Conservation (phyloP, 148 eudicot species). For the Rhododendron henanense region DNA sequence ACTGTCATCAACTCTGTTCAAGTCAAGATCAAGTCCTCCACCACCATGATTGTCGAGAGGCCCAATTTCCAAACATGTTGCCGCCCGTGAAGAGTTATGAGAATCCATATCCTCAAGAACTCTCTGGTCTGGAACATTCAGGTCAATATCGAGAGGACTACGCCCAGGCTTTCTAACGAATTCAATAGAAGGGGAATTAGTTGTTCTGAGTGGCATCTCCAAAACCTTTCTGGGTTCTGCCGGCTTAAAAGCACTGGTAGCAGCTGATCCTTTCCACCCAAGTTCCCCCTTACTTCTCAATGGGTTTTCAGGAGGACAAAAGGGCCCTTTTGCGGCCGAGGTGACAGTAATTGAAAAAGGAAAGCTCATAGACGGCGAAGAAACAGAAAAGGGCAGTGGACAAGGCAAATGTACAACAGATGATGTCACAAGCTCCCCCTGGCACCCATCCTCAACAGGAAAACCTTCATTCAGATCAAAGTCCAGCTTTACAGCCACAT, state of each 20-base stretch:
- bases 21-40: conserved; percentile 72
- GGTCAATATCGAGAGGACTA: conserved; percentile 63
- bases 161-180: conserved; percentile 42
- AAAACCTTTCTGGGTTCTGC: conserved; percentile 71
- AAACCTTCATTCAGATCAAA: conserved; percentile 41
- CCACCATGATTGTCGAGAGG: conserved; percentile 26
- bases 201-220: conserved; percentile 30
- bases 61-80: conserved; percentile 16
- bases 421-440: conserved; percentile 15
- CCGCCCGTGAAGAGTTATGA: conserved; percentile 26
- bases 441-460: conserved; percentile 24
- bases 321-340: conserved; percentile 69
- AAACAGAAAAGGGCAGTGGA: conserved; percentile 23
- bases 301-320: conserved; percentile 61
- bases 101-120: conserved; percentile 43
- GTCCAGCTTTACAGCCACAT: conserved; percentile 21
- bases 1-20: conserved; percentile 69
- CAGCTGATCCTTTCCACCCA: conserved; percentile 93
- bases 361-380: conserved; percentile 13
- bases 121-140: conserved; percentile 83
- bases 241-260: conserved; percentile 93
- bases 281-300: conserved; percentile 57
- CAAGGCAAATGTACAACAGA: conserved; percentile 15
- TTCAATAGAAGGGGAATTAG: conserved; percentile 24
- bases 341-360: conserved; percentile 39